Evolutionary conservation across 139 green algal species (phyloP), one percentile per base, ranked within the genome.

Genomic region (Gonium pectorale): DNA sequence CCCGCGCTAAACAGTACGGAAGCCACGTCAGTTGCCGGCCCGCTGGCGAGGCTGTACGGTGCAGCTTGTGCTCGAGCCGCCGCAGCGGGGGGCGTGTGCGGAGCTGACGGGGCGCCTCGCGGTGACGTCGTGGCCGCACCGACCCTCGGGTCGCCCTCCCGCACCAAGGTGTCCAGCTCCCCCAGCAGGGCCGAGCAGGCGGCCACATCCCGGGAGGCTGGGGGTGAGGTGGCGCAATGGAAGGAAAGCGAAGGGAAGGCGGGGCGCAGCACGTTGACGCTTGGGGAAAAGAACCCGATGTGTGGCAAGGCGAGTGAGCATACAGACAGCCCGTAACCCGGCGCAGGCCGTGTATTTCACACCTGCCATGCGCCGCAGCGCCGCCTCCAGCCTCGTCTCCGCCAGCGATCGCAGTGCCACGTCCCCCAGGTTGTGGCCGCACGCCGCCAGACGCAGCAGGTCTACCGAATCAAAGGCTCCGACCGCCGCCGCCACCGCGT

Each of bases 371-470:
- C 31, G 71, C 33, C 35, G 35, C 9, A 80, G 72, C 52, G 38
- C 24, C 35, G 22, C 54, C 17, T 24, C 6, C 33, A 80, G 51
- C 52, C 52, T 33, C 35, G 7, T 19, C 38, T 29, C 59, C 21
- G 72, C 72, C 21, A 68, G 35, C 8, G 8, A n/a, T 0, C 7
- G 24, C 33, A 80, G 37, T 52, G 37, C 43, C 54, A 27, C 35
- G 21, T 80, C 72, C 11, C 37, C 51, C 52, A 26, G 35, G 72
- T 80, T 80, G 35, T 27, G 26, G 19, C 72, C 72, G 49, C 72
- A 54, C 44, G 72, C 72, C 22, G 72, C 72, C 21, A 80, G 72
- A 7, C 72, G 72, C 26, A 67, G n/a, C 24, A 80, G 72, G 24
- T 52, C 51, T 33, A 52, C 56, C 56, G 26, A 11, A 15, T 15